Conservation (phyloP, 768 basidiomycete genomes). For the Auricularia sp. region DNA sequence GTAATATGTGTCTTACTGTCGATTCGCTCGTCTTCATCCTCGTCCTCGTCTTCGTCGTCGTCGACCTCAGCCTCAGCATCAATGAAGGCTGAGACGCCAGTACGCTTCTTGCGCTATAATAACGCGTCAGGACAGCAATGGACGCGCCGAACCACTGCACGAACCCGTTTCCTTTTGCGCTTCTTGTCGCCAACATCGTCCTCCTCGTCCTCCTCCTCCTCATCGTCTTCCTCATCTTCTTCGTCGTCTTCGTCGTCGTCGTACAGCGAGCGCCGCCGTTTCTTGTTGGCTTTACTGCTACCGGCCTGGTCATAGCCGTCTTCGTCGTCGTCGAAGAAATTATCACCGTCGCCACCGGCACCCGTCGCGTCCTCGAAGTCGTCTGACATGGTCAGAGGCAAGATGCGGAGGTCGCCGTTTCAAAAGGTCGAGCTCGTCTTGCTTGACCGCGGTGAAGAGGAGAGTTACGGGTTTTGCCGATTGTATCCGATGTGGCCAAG, state of each 20-base stretch:
- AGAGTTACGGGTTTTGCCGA: no score
- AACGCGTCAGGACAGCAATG: no score
- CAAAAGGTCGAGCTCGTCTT: not conserved
- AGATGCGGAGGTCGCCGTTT: not conserved
- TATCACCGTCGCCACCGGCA: conserved; percentile 2
- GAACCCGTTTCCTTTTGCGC: conserved; percentile 40
- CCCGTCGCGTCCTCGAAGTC: not conserved
- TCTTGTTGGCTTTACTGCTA: conserved; percentile 2
- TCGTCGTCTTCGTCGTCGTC: conserved; percentile 35
- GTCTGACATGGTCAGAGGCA: not conserved
- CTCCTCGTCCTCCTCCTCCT: conserved; percentile 42
- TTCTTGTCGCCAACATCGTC: conserved; percentile 29
- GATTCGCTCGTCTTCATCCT: conserved; percentile 70
- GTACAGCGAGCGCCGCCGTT: conserved; percentile 20
- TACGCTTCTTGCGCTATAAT: conserved; percentile 43
- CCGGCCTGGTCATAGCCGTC: not conserved
- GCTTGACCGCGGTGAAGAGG: no score
- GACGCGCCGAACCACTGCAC: conserved; percentile 3
- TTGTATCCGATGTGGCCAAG: not conserved
- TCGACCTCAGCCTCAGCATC: conserved; percentile 95
- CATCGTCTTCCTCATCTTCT: conserved; percentile 46
- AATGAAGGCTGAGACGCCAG: conserved; percentile 68
- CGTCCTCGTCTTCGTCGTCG: conserved; percentile 93
- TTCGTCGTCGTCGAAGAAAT: conserved; percentile 12
- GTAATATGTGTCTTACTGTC: conserved; percentile 20